Evolutionary conservation across 192 early-diverging fungal genomes (phyloP).

Genomic region (Allomyces macrogynus): DNA sequence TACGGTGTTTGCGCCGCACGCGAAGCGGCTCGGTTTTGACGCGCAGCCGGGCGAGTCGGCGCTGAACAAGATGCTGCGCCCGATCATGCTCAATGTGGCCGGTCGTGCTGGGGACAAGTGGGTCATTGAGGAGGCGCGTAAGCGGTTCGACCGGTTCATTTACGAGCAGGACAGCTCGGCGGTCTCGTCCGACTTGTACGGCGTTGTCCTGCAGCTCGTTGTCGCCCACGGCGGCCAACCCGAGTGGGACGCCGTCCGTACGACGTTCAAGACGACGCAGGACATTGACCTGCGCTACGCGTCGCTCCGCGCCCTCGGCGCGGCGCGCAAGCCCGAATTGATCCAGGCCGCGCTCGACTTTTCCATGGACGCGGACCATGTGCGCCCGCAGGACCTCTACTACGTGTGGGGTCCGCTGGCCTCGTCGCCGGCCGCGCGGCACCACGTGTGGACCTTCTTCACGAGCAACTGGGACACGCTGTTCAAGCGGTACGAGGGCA

Average conservation of each 20-base stretch:
- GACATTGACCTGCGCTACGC: constrained; percentile 46
- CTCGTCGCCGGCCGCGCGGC: constrained; percentile 27
- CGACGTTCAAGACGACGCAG: constrained; percentile 33
- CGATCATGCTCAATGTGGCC: constrained; percentile 48
- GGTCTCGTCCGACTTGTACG: constrained; percentile 50
- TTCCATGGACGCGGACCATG: constrained; percentile 33
- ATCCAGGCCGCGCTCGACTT: constrained; percentile 38
- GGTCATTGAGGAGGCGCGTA: constrained; percentile 40
- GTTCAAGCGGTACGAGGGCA: constrained; percentile 27
- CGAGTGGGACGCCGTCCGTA: constrained; percentile 38
- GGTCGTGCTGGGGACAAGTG: constrained; percentile 42
- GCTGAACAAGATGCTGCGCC: constrained; percentile 49
- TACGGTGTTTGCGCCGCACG: constrained; percentile 52
- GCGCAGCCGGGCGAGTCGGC: constrained; percentile 47
- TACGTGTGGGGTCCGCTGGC: constrained; percentile 25
- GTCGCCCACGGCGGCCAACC: constrained; percentile 34
- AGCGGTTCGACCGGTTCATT: constrained; percentile 46
- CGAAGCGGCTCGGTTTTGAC: constrained; percentile 58
- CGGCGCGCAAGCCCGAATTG: constrained; percentile 27
- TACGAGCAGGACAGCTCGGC: constrained; percentile 40
- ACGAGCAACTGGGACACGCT: constrained; percentile 36
- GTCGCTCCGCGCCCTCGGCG: constrained; percentile 41
- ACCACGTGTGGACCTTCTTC: constrained; percentile 46
- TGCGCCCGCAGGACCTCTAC: constrained; percentile 51
- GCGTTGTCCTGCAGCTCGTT: constrained; percentile 49